phyloP scores from a whole-genome alignment of 257 asterid genomes.

The Fraxinus cuspidata region DNA sequence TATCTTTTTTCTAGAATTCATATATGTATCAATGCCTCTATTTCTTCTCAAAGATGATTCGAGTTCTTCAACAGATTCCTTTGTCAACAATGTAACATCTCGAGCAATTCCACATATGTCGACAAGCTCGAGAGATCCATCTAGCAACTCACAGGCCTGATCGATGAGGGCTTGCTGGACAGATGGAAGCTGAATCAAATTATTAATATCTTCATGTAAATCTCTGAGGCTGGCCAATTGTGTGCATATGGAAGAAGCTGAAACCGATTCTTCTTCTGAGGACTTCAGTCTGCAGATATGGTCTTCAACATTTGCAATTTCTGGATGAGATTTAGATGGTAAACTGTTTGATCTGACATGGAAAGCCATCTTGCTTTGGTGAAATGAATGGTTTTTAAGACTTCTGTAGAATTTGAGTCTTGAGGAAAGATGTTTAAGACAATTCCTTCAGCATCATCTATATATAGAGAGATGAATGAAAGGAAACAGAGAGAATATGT shows the following conservation, averaged over 20 bases:
- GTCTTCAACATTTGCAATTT: constrained; percentile 20
- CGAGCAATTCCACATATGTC: constrained; percentile 18
- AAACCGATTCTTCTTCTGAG: constrained; percentile 20
- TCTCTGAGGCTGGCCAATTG: constrained; percentile 33
- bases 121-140: constrained; percentile 31
- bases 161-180: constrained; percentile 30
- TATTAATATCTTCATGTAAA: background rate
- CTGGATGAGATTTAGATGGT: constrained; percentile 39
- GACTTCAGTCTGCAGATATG: constrained; percentile 31
- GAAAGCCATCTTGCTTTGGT: constrained; percentile 27
- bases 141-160: constrained; percentile 23
- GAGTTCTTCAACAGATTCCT: constrained; percentile 23
- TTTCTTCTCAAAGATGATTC: constrained; percentile 30
- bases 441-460: constrained; percentile 6
- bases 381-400: background rate
- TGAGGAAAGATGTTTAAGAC: constrained; percentile 4
- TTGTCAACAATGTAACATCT: constrained; percentile 17
- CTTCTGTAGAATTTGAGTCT: background rate
- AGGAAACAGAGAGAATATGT: constrained; percentile 2
- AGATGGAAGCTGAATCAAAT: constrained; percentile 31
- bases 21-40: constrained; percentile 25
- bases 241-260: constrained; percentile 25
- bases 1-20: constrained; percentile 32
- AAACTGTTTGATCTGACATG: constrained; percentile 39
- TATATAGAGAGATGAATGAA: background rate